Conservation (phyloP, 164 flowering plant species). For the Warburgia ugandensis region DNA sequence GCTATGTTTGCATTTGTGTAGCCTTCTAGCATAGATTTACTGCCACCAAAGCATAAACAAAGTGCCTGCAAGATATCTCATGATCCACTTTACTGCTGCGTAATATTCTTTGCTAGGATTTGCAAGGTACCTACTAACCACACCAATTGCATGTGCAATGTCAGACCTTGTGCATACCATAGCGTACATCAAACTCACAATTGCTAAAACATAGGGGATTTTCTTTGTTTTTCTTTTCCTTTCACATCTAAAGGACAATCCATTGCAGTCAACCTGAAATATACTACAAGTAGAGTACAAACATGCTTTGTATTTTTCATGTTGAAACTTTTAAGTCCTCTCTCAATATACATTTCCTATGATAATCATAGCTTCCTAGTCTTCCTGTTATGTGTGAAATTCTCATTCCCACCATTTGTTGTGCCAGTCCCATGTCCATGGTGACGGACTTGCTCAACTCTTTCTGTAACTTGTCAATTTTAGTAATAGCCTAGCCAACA, state of each 20-base stretch:
- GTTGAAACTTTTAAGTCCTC: not conserved
- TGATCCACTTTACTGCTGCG: not conserved
- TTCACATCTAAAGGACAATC: not conserved
- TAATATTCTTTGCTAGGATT: not conserved
- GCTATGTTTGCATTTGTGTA: not conserved
- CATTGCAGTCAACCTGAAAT: no score
- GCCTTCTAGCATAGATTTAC: not conserved
- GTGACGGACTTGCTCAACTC: no score
- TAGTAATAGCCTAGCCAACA: no score
- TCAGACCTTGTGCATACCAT: not conserved
- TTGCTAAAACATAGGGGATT: not conserved
- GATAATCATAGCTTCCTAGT: not conserved
- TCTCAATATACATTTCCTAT: not conserved
- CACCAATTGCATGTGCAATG: no score
- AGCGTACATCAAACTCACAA: not conserved
- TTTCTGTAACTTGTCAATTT: no score
- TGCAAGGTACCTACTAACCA: no score
- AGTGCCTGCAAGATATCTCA: not conserved
- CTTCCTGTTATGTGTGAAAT: not conserved
- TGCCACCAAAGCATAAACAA: no score
- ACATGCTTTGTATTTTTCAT: not conserved
- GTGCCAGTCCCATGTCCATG: not conserved
- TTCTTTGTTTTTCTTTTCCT: not conserved
- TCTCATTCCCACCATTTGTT: not conserved
- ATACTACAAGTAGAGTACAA: not conserved